Percentiles rank a stretch among this genome's conserved stretches.
These are phyloP conservation scores for Fusarium praegraminearum DNA, from an alignment of 2,329 filamentous ascomycete species.

Conservation along the genomic window DNA sequence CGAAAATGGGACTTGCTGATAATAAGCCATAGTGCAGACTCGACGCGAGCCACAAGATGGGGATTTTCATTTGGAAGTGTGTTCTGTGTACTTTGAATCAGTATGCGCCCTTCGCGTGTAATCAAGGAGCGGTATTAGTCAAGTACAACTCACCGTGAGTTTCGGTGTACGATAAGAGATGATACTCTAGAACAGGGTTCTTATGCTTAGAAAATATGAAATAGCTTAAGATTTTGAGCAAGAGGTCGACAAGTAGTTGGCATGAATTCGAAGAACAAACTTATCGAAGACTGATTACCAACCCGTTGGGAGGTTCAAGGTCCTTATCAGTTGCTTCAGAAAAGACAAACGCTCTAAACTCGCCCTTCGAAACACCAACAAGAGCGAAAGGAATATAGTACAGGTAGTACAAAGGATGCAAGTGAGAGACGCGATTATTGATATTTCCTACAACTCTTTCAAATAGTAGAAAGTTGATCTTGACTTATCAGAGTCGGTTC, in stretches of 20 bases:
- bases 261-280: no score
- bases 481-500: constrained; percentile 38
- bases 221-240: not conserved
- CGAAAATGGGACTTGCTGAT: constrained; percentile 21
- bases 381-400: not conserved
- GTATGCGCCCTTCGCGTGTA: not conserved
- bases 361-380: not conserved
- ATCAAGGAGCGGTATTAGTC: not conserved
- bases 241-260: not conserved
- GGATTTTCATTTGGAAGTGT: constrained; percentile 10
- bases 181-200: not conserved
- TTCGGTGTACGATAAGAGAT: not conserved
- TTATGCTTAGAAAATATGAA: not conserved
- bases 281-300: not conserved
- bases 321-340: not conserved
- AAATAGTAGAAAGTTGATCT: not conserved
- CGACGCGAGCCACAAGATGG: constrained; percentile 24
- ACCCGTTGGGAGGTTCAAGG: not conserved
- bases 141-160: constrained; percentile 2
- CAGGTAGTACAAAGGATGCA: not conserved
- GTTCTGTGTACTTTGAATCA: constrained; percentile 11
- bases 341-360: not conserved
- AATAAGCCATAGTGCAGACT: constrained; percentile 20
- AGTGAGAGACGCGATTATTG: not conserved
- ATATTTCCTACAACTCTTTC: not conserved